phyloP scores from a whole-genome alignment of 495 filamentous ascomycete species.

The Penicillium soppii region DNA sequence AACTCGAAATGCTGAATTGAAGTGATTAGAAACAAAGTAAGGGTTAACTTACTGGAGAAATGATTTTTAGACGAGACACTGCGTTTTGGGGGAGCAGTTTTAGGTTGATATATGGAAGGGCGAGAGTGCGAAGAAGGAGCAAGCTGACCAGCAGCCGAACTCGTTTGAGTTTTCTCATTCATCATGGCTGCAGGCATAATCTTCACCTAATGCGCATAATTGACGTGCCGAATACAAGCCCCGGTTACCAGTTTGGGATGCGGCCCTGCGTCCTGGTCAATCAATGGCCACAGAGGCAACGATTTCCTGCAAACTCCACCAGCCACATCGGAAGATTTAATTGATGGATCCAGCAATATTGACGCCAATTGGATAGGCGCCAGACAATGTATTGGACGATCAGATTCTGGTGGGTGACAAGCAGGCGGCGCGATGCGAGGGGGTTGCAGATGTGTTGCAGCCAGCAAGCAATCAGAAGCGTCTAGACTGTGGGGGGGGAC shows the following conservation, averaged over 20 bases:
- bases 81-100: slow-evolving; percentile 14
- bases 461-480: slow-evolving; percentile 16
- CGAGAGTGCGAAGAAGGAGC: slow-evolving; percentile 23
- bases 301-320: slow-evolving; percentile 10
- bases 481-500: slow-evolving; percentile 16
- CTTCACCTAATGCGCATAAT: slow-evolving; percentile 26
- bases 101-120: slow-evolving; percentile 29
- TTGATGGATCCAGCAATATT: slow-evolving; percentile 4
- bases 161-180: slow-evolving; percentile 32
- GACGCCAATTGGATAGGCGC: slow-evolving; percentile 12
- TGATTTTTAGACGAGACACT: slow-evolving; percentile 20
- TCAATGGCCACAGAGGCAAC: slow-evolving; percentile 12
- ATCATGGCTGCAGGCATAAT: slow-evolving; percentile 25
- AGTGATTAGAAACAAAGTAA: background rate
- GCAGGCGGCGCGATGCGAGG: slow-evolving; percentile 25
- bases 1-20: background rate
- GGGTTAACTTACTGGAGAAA: slow-evolving; percentile 24
- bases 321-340: slow-evolving; percentile 20
- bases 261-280: slow-evolving; percentile 18
- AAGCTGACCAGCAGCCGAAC: slow-evolving; percentile 25
- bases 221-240: slow-evolving; percentile 28
- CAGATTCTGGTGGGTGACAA: slow-evolving; percentile 2
- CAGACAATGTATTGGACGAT: slow-evolving; percentile 21
- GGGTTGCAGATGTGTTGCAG: slow-evolving; percentile 16
- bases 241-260: slow-evolving; percentile 22